phyloP scores from a whole-genome alignment of 768 basidiomycete genomes.

The Clitopilus passeckerianus region DNA sequence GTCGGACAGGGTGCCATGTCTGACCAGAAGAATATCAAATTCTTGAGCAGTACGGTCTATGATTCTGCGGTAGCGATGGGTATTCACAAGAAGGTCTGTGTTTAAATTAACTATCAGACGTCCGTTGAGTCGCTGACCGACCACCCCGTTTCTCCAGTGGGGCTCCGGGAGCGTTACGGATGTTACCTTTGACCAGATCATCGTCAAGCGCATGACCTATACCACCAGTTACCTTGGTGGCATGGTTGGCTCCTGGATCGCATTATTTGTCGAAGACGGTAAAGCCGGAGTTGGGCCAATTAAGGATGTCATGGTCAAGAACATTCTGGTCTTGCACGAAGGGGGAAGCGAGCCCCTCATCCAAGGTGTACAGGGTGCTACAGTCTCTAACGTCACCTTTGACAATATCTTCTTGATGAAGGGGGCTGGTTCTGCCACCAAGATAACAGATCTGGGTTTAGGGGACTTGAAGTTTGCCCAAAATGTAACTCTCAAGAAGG shows the following conservation, averaged over 20 bases:
- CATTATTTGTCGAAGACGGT: conserved; percentile 11
- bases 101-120: background rate
- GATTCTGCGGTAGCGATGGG: conserved; percentile 12
- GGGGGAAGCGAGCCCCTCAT: conserved; percentile 9
- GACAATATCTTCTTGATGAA: conserved; percentile 5
- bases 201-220: conserved; percentile 9
- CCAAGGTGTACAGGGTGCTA: conserved; percentile 5
- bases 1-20: conserved; percentile 12
- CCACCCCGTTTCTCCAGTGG: conserved; percentile 5
- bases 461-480: conserved; percentile 2
- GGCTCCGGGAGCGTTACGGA: conserved; percentile 8
- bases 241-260: conserved; percentile 12
- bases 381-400: conserved; percentile 9
- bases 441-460: background rate
- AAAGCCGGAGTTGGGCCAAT: conserved; percentile 11
- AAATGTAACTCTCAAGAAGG: conserved; percentile 3
- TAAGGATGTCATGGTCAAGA: conserved; percentile 10
- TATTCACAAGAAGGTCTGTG: conserved; percentile 11
- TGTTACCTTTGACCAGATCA: conserved; percentile 11
- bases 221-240: conserved; percentile 10
- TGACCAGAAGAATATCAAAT: conserved; percentile 10
- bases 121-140: background rate
- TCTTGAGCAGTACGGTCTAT: conserved; percentile 11
- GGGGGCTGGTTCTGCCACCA: background rate
- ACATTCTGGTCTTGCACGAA: conserved; percentile 3